Percentiles rank a stretch among this genome's conserved stretches.
Evolutionary conservation across 495 filamentous ascomycete species (phyloP).

Genomic region (Staphylotrichum longicolle): DNA sequence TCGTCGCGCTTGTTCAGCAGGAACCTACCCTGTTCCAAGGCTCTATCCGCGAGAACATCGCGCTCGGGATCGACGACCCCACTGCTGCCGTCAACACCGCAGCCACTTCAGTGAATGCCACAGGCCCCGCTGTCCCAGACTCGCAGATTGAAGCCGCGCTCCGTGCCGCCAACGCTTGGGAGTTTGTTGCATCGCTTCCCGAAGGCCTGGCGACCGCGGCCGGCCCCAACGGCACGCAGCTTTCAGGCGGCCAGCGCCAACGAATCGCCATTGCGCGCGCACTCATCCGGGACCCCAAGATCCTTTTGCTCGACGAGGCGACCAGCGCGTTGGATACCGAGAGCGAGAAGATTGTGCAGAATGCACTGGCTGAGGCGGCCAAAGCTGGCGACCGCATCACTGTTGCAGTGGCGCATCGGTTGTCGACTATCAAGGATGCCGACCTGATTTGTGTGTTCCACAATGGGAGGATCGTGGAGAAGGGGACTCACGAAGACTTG

Average conservation of each 20-base stretch:
- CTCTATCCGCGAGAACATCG: constrained; percentile 58
- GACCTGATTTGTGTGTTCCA: constrained; percentile 55
- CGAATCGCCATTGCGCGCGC: constrained; percentile 73
- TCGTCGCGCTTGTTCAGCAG: constrained; percentile 32
- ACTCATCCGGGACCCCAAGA: constrained; percentile 63
- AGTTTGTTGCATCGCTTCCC: constrained; percentile 60
- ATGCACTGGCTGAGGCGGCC: constrained; percentile 60
- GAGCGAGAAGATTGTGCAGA: constrained; percentile 67
- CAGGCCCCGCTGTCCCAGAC: constrained; percentile 2
- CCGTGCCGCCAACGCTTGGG: constrained; percentile 57
- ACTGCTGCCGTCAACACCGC: constrained; percentile 21
- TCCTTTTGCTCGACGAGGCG: constrained; percentile 76
- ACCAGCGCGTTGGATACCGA: constrained; percentile 73
- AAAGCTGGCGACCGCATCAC: constrained; percentile 57
- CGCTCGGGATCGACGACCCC: constrained; percentile 43
- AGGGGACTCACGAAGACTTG: constrained; percentile 50
- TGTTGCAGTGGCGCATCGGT: constrained; percentile 66
- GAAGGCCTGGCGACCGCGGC: constrained; percentile 56
- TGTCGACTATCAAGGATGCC: constrained; percentile 52
- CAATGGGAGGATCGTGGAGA: constrained; percentile 48
- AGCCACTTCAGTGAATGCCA: constrained; percentile 30
- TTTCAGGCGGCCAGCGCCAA: constrained; percentile 76
- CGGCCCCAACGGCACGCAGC: constrained; percentile 58
- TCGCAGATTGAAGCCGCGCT: constrained; percentile 52
- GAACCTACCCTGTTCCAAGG: constrained; percentile 48